Base-by-base conservation (phyloP, 1,139 yeast species). In the Magnusiomyces ingens region DNA sequence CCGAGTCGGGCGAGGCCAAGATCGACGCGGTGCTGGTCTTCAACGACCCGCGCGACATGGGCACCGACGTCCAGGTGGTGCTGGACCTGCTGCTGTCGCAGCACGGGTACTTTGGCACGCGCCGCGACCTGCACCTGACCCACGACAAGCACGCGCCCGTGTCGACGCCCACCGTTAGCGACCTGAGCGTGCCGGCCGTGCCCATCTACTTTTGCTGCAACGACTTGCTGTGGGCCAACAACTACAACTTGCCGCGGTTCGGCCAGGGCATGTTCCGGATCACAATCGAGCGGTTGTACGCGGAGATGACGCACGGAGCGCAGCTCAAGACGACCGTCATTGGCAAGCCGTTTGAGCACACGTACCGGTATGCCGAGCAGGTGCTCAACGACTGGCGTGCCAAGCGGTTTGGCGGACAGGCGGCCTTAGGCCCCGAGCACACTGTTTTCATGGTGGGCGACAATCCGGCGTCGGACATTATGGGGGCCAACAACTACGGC, bases 401-500 rank as follows among this genome's bases (percentile, higher is more conserved):
- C 54, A 43, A 60, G 49, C 45, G 57, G 58, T 10, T 46, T 36
- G 40, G 57, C 55, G 22, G 55, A 55, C 12, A 65, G 50, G 41
- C 51, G 58, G 53, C 62, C 29, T 4, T 13, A 12, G 17, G 17
- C 40, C 67, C 69, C 13, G 56, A 54, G 32, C 57, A 62, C 18
- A 68, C 73, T 40, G 85, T 93, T 1, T 91, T 77, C 71, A 93
- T 93, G 99, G 87, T 93, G 35, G 99, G 99, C 26, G 99, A 93
- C 69, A 93, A 93, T 67, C 98, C 97, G 1, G 93, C 84, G 29
- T 82, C 91, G 51, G 99, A 93, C 66, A 93, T 93, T 50, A 76
- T 77, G 58, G 99, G 99, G 0, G 99, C 96, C 1, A 84, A 85
- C 63, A 75, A 75, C 55, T 82, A 82, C 65, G 96, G 96, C 1